Percentiles rank a stretch among this genome's conserved stretches.
Evolutionary conservation across 2,329 filamentous ascomycete species (phyloP).

Genomic region (Colletotrichum scovillei): DNA sequence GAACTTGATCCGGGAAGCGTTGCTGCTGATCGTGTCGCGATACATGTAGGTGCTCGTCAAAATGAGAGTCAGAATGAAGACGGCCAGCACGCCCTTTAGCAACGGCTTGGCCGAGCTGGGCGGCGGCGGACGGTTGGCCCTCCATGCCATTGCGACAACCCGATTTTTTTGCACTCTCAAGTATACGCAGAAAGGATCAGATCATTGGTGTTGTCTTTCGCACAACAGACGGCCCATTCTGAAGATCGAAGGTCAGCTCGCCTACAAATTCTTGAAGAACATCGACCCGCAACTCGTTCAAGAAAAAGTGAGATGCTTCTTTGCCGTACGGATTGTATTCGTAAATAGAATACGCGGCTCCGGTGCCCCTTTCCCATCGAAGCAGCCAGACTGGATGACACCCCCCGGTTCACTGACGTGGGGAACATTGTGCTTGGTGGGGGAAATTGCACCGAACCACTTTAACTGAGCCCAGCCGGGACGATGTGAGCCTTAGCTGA

Average conservation of each 20-base stretch:
- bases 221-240: slow-evolving; percentile 15
- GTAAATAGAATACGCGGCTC: slow-evolving; percentile 23
- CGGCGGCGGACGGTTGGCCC: slow-evolving; percentile 13
- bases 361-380: slow-evolving; percentile 23
- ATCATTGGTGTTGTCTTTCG: not conserved
- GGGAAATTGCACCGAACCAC: slow-evolving; percentile 31
- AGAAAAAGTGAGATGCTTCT: not conserved
- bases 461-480: slow-evolving; percentile 3
- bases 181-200: slow-evolving; percentile 1
- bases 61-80: slow-evolving; percentile 23
- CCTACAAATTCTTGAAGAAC: not conserved
- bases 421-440: slow-evolving; percentile 21
- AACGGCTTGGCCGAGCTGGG: slow-evolving; percentile 23
- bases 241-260: not conserved
- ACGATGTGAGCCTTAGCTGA: slow-evolving; percentile 6
- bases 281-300: not conserved
- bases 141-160: slow-evolving; percentile 26
- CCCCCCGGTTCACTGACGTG: slow-evolving; percentile 29
- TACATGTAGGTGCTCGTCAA: slow-evolving; percentile 35
- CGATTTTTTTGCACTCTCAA: not conserved
- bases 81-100: slow-evolving; percentile 25
- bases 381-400: slow-evolving; percentile 8
- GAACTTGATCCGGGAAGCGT: slow-evolving; percentile 29
- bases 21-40: slow-evolving; percentile 32
- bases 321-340: slow-evolving; percentile 9